Conservation (phyloP, 2,329 filamentous ascomycete genomes). For the Venturia asperata region DNA sequence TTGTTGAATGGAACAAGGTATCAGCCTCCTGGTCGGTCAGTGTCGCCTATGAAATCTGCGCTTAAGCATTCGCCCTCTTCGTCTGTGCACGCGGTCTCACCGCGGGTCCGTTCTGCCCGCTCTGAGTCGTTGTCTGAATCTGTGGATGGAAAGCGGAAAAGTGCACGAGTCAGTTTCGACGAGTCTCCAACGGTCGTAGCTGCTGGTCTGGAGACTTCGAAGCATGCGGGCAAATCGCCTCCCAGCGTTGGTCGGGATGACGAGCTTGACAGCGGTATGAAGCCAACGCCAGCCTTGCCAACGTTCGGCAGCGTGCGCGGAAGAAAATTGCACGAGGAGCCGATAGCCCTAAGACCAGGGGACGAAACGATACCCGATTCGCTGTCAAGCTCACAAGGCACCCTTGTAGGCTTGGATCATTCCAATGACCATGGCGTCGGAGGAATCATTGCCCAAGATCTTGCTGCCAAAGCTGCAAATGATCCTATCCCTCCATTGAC, state of each 20-base stretch:
- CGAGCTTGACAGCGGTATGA: slow-evolving; percentile 60
- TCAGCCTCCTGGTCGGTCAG: slow-evolving; percentile 60
- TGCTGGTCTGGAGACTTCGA: slow-evolving; percentile 39
- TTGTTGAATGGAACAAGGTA: slow-evolving; percentile 52
- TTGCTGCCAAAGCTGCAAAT: slow-evolving; percentile 40
- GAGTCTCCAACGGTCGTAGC: slow-evolving; percentile 54
- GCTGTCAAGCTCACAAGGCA: slow-evolving; percentile 23
- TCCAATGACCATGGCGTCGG: slow-evolving; percentile 57
- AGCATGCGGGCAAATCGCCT: slow-evolving; percentile 24
- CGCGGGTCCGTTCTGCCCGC: slow-evolving; percentile 25
- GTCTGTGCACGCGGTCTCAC: slow-evolving; percentile 33
- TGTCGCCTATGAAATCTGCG: slow-evolving; percentile 71
- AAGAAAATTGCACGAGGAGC: slow-evolving; percentile 40
- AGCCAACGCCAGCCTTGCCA: slow-evolving; percentile 65
- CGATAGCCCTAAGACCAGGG: slow-evolving; percentile 32
- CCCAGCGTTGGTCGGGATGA: slow-evolving; percentile 53
- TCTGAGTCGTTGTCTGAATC: neutral
- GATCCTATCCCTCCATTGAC: slow-evolving; percentile 65
- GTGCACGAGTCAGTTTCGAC: slow-evolving; percentile 70
- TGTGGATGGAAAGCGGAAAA: slow-evolving; percentile 49
- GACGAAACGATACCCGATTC: slow-evolving; percentile 39
- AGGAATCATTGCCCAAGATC: slow-evolving; percentile 49
- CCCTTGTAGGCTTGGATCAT: slow-evolving; percentile 32
- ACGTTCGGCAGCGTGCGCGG: slow-evolving; percentile 68
- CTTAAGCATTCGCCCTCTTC: slow-evolving; percentile 58